Conservation (phyloP, 306 rosid genomes). For the Urtica urens region DNA sequence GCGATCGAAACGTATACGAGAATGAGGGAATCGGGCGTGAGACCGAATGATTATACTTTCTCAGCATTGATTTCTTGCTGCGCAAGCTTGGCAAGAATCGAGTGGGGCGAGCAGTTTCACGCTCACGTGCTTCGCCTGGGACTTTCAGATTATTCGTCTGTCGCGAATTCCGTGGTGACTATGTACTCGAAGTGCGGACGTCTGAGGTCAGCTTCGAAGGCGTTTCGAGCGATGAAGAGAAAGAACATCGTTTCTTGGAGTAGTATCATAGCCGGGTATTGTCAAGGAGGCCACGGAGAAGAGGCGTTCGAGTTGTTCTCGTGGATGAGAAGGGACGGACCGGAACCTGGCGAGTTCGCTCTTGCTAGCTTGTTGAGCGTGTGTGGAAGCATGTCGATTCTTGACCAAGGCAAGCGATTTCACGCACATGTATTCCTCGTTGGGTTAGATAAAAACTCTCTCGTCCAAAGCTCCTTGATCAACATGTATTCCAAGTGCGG, state of each 20-base stretch:
- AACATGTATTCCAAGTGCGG: constrained; percentile 75
- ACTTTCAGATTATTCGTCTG: constrained; percentile 40
- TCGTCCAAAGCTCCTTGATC: constrained; percentile 56
- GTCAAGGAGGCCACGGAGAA: constrained; percentile 60
- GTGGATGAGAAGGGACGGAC: constrained; percentile 65
- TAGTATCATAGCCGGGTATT: constrained; percentile 62
- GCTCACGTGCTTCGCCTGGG: constrained; percentile 44
- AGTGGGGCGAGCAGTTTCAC: constrained; percentile 61
- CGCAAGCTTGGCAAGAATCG: constrained; percentile 42
- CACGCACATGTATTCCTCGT: constrained; percentile 53
- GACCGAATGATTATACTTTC: constrained; percentile 66
- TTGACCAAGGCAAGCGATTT: constrained; percentile 67
- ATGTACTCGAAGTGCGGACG: constrained; percentile 62
- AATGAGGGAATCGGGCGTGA: constrained; percentile 47
- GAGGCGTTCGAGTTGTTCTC: constrained; percentile 59
- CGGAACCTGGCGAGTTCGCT: constrained; percentile 61
- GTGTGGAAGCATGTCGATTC: constrained; percentile 70
- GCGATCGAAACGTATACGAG: constrained; percentile 47
- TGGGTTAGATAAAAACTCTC: constrained; percentile 42
- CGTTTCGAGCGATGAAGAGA: constrained; percentile 38
- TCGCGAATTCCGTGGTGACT: constrained; percentile 55
- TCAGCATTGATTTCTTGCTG: constrained; percentile 53
- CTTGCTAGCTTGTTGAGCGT: constrained; percentile 61
- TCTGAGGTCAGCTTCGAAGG: constrained; percentile 38
- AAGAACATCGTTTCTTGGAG: constrained; percentile 81